Evolutionary conservation across 345 rosid species (phyloP), one percentile per base, ranked within the genome.

Genomic region (Cardamine resedifolia): DNA sequence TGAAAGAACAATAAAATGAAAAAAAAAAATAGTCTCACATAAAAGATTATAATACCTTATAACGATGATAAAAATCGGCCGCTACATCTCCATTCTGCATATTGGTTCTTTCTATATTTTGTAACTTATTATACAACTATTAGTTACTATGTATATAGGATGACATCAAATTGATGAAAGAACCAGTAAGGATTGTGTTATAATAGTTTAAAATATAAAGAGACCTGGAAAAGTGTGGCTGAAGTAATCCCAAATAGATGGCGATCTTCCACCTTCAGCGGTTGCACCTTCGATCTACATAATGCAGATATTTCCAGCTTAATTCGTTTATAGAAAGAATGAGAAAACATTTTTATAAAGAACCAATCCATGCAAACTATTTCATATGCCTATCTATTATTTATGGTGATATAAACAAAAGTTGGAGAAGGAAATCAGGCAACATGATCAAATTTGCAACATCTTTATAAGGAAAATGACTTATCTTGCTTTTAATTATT

Each of bases 31-130:
- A 45, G 30, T 33, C 18, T 24, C 21, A 34, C 63, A 50, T 27
- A 43, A 0, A 61, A 10, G 4, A n/a, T 2, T 70, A 26, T 5
- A 19, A 60, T 56, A 83, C 86, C 81, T 80, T 79, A 24, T 81
- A 82, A 5, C 57, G 79, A 49, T 84, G 80, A 60, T 81, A 84
- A 38, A 72, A 75, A 50, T 84, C 86, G 19, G 63, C 16, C 1
- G 86, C 88, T 3, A 76, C 38, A 15, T 82, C 85, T 67, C 79
- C 90, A 10, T 79, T 82, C 9, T 82, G 61, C 44, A 61, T 51
- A 45, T 70, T 38, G 50, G 83, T 82, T 50, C 80, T 82, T 8
- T 74, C 85, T 86, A 79, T 53, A 73, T n/a, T 41, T 41, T 7
- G 7, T 55, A 18, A n/a, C 7, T 31, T 1, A 57, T 28, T 16